Percentiles rank a stretch among this genome's conserved stretches.
phyloP scores from a whole-genome alignment of 768 basidiomycete species.

The Trametopsis cervina region DNA sequence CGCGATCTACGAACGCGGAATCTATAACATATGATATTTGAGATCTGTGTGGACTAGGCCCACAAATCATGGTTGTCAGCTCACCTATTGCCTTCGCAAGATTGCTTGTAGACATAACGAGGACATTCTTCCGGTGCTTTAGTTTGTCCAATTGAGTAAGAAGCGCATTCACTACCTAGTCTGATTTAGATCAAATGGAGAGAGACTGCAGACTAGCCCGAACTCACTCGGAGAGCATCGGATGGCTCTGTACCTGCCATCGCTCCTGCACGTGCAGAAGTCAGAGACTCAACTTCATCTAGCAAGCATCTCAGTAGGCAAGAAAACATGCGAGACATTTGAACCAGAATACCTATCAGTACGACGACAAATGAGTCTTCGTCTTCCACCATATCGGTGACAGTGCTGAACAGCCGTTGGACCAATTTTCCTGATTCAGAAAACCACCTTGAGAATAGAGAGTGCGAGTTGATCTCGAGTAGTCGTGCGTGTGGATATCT shows the following conservation, averaged over 20 bases:
- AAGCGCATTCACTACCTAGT: conserved; percentile 93
- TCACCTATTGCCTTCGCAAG: conserved; percentile 89
- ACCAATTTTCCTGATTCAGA: conserved; percentile 98
- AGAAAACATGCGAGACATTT: neutral
- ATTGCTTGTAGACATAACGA: conserved; percentile 96
- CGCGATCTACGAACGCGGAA: conserved; percentile 92
- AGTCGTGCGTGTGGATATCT: conserved; percentile 86
- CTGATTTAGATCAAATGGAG: neutral
- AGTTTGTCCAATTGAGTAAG: conserved; percentile 96
- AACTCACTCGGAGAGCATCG: conserved; percentile 78
- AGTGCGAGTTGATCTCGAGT: conserved; percentile 97
- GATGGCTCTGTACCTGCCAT: conserved; percentile 95
- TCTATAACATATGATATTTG: conserved; percentile 39
- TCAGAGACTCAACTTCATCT: conserved; percentile 97
- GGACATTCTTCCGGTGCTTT: conserved; percentile 85
- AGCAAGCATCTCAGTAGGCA: conserved; percentile 6
- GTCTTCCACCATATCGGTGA: conserved; percentile 89
- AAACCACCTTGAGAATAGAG: conserved; percentile 98
- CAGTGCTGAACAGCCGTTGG: conserved; percentile 82
- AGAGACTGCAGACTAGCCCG: neutral
- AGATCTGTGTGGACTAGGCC: neutral
- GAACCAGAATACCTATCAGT: conserved; percentile 62
- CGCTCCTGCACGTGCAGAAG: conserved; percentile 89
- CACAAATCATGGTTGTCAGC: neutral
- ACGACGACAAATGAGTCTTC: conserved; percentile 89